phyloP scores from a whole-genome alignment of 2,329 filamentous ascomycete species.

The Fusarium veterinarium region DNA sequence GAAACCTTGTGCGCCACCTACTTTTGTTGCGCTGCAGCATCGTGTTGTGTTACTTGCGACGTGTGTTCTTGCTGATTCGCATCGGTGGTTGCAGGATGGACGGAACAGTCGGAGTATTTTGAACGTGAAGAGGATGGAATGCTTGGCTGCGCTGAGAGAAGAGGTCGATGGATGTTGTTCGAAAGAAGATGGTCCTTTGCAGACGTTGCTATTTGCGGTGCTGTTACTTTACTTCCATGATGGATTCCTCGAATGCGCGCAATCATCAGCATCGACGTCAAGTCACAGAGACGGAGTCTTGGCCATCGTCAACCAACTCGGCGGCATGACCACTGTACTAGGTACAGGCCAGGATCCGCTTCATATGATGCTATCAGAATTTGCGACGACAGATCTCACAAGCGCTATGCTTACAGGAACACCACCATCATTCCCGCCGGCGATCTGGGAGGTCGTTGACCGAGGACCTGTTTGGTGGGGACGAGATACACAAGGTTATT shows the following conservation, averaged over 20 bases:
- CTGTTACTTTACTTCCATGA: conserved; percentile 57
- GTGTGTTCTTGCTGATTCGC: conserved; percentile 49
- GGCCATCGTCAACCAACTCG: conserved; percentile 50
- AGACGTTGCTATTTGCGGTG: conserved; percentile 52
- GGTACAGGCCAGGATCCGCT: conserved; percentile 44
- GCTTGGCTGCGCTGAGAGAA: conserved; percentile 48
- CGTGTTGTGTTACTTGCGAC: conserved; percentile 49
- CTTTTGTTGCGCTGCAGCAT: conserved; percentile 46
- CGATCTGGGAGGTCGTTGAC: conserved; percentile 54
- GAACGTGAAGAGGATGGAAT: conserved; percentile 45
- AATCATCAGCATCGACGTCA: conserved; percentile 48
- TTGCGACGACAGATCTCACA: conserved; percentile 57
- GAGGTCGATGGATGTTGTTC: conserved; percentile 49
- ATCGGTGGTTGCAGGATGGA: conserved; percentile 48
- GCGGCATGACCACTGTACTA: conserved; percentile 44
- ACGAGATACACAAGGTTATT: conserved; percentile 49
- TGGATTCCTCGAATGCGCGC: conserved; percentile 51
- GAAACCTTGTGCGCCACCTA: conserved; percentile 48
- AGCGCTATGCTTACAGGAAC: conserved; percentile 54
- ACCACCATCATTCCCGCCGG: conserved; percentile 51
- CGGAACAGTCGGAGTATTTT: conserved; percentile 42
- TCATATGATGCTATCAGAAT: conserved; percentile 57
- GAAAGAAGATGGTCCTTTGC: conserved; percentile 48
- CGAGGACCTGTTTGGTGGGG: conserved; percentile 57
- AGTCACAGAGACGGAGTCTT: conserved; percentile 52